Base-by-base conservation (phyloP, 345 rosid genomes). In the Crucihimalaya himalaica region DNA sequence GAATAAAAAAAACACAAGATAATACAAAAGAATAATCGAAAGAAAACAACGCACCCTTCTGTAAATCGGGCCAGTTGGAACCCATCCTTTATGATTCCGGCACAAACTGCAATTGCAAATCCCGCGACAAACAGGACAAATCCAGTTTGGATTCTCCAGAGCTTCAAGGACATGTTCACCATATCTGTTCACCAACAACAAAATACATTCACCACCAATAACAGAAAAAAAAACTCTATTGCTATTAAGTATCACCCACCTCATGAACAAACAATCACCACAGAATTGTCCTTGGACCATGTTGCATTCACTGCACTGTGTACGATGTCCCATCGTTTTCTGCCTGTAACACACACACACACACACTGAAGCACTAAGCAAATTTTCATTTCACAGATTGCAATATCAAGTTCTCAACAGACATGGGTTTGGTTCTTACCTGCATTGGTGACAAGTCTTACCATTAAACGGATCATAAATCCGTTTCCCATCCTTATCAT, bases 81-180 rank as follows among this genome's bases (percentile, higher is more conserved):
- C 72, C 97, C 93, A 92, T 46, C 97, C 99, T 78, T 88, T 95
- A 15, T 85, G 81, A 52, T 86, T 84, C 20, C 97, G 80, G 80
- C 97, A 95, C 48, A 95, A 71, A 82, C 99, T 95, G 80, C 96
- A 95, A 71, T 90, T 90, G 87, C 97, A 95, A 74, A 95, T 95
- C 62, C 96, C 97, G 0, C 93, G 90, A 60, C 99, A 95, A 5
- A 57, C 86, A 2, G 99, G 97, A 70, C 99, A 90, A 52, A 72
- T 47, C 97, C 99, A 95, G 58, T 84, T 70, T 19, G 89, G 89
- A 66, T 92, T 87, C 75, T 90, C 91, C 7, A 76, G 45, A 75
- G 99, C 93, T 84, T 95, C 99, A 64, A 87, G 84, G 37, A 91
- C 91, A 85, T 92, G 96, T 84, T 95, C 97, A 4, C 97, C 97